Base-by-base conservation (phyloP, 1,139 yeast species). In the Geotrichum fermentans region DNA sequence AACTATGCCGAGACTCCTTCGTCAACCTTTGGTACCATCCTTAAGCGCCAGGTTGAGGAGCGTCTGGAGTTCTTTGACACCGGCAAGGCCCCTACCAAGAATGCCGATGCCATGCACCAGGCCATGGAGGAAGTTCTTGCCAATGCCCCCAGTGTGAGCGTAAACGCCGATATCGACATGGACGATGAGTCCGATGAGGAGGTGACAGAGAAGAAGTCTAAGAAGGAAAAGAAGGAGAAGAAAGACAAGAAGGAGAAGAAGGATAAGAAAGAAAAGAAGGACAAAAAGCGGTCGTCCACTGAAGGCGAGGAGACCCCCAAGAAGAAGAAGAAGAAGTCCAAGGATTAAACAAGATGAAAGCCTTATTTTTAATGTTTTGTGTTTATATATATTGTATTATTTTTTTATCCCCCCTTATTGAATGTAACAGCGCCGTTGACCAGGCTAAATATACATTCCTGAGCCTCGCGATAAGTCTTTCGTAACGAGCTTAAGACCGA, bases 1-100 rank as follows among this genome's bases (percentile, higher is more conserved):
- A 89, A 89, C 75, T 92, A 87, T 72, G 84, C 73, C 21, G 75
- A 72, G 54, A 52, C 59, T 40, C 75, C 76, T 14, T 60, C 73
- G 35, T 83, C 83, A 58, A 88, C 81, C 52, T 94, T 92, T 65
- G 99, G 98, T 69, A 78, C 80, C 63, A 82, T 88, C 53, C 80
- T 94, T 70, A 89, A 88, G 78, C 80, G 86, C 71, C 98, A 92
- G 77, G 97, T 92, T 60, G 98, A 92, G 75, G 97, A 94, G 72
- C 87, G 98, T 74, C 79, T 92, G 64, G 85, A 81, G 71, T 92
- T 92, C 68, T 94, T 89, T 77, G 96, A 88, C 67, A 84, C 96
- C 53, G 98, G 98, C 66, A 84, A 86, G 63, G 82, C 97, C 51
- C 96, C 98, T 65, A 86, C 90, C 82, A 92, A 92, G 78, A 92